A percentile compares a stretch with the other conserved stretches of the same genome.
phyloP scores from a whole-genome alignment of 768 basidiomycete genomes.

The Boletus barrowsii region DNA sequence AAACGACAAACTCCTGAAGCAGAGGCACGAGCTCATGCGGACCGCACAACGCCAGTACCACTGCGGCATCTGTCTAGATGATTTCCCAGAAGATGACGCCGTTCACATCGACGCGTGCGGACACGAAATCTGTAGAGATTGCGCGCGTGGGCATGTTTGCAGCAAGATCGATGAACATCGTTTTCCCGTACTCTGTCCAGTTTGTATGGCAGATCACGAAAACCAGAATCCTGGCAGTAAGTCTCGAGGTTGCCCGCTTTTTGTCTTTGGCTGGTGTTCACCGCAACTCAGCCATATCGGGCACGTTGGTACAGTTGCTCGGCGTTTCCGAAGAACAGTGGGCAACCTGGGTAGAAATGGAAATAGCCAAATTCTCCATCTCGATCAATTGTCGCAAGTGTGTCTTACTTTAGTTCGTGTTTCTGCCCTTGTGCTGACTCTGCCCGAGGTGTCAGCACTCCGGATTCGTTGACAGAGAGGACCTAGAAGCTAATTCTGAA shows the following conservation, averaged over 20 bases:
- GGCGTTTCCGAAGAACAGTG: constrained; percentile 46
- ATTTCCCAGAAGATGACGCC: constrained; percentile 40
- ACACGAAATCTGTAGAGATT: constrained; percentile 37
- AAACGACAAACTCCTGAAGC: constrained; percentile 31
- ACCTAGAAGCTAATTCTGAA: constrained; percentile 39
- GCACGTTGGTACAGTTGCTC: constrained; percentile 36
- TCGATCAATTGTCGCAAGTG: constrained; percentile 50
- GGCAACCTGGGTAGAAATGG: constrained; percentile 43
- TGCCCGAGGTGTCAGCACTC: constrained; percentile 45
- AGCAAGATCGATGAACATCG: constrained; percentile 49
- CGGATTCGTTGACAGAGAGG: constrained; percentile 49
- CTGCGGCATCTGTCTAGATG: constrained; percentile 58
- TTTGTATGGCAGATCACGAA: constrained; percentile 37
- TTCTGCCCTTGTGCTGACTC: background rate
- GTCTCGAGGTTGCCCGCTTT: too few relatives aligned
- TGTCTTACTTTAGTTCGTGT: constrained; percentile 6
- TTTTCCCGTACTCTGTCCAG: constrained; percentile 61
- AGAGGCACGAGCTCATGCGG: constrained; percentile 30
- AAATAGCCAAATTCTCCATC: constrained; percentile 42
- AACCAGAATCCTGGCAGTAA: too few relatives aligned
- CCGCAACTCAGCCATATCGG: constrained; percentile 35
- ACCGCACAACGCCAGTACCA: constrained; percentile 39
- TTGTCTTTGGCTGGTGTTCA: background rate
- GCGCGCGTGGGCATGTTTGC: constrained; percentile 42
- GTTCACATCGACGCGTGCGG: constrained; percentile 32